Conservation (phyloP, 352 stramenopile species). For the Globisporangium camurandrum region DNA sequence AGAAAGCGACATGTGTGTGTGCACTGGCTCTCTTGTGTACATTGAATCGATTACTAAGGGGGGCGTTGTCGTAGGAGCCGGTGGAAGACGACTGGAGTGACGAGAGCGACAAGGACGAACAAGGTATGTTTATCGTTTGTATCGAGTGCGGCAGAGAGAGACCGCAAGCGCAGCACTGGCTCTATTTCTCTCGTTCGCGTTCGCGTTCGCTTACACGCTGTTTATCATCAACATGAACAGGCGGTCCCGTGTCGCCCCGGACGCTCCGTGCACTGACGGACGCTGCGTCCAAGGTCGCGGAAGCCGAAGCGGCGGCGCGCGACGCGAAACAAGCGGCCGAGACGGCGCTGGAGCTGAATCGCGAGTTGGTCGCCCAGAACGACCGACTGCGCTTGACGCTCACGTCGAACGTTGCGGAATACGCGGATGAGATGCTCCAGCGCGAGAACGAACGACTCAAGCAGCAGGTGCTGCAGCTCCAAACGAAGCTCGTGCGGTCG, state of each 20-base stretch:
- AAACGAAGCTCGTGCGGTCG: slow-evolving; percentile 58
- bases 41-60: slow-evolving; percentile 71
- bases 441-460: slow-evolving; percentile 67
- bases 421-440: slow-evolving; percentile 54
- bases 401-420: slow-evolving; percentile 61
- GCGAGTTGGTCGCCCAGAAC: slow-evolving; percentile 52
- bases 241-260: slow-evolving; percentile 48
- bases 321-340: slow-evolving; percentile 64
- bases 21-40: background rate
- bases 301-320: slow-evolving; percentile 59
- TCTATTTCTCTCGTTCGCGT: too few relatives aligned
- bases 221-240: too few relatives aligned
- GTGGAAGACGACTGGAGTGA: slow-evolving; percentile 80
- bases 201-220: too few relatives aligned
- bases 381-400: slow-evolving; percentile 53
- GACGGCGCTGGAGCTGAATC: slow-evolving; percentile 49
- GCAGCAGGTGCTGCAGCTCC: slow-evolving; percentile 60
- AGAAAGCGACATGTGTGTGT: background rate
- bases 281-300: slow-evolving; percentile 63
- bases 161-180: too few relatives aligned
- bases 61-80: slow-evolving; percentile 61
- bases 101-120: slow-evolving; percentile 54
- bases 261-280: slow-evolving; percentile 61
- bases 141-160: too few relatives aligned
- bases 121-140: too few relatives aligned